Conservation (phyloP, 129 eudicot species). For the Kitagawia praeruptora region DNA sequence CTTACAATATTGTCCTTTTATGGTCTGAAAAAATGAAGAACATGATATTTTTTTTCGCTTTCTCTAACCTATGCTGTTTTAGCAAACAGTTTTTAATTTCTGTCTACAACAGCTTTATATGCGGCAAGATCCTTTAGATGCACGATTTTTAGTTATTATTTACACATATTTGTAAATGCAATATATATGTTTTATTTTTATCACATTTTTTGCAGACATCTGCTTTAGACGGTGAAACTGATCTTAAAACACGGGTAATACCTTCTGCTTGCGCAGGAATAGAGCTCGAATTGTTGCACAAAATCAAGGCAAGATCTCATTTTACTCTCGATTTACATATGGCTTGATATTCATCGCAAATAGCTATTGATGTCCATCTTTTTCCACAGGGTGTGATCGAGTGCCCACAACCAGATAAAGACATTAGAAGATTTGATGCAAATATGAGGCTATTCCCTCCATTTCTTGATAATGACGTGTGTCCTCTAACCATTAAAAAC, state of each 20-base stretch:
- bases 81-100: neutral
- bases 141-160: neutral
- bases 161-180: neutral
- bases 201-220: constrained; percentile 52
- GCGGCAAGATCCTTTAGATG: neutral
- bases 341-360: constrained; percentile 11
- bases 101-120: neutral
- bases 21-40: neutral
- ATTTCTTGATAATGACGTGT: constrained; percentile 83
- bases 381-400: constrained; percentile 80
- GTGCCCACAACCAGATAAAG: constrained; percentile 92
- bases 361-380: constrained; percentile 8
- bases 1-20: neutral
- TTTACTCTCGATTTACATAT: constrained; percentile 10
- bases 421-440: constrained; percentile 93
- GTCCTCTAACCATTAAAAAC: constrained; percentile 88
- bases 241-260: constrained; percentile 82
- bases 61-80: neutral
- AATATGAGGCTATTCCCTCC: constrained; percentile 96
- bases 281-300: constrained; percentile 82
- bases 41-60: neutral
- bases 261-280: constrained; percentile 98
- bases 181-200: neutral
- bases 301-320: constrained; percentile 71
- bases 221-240: constrained; percentile 98